These are phyloP conservation scores for Pneumocystis murina DNA, from an alignment of 1,139 yeast species.

Conservation along the genomic window DNA sequence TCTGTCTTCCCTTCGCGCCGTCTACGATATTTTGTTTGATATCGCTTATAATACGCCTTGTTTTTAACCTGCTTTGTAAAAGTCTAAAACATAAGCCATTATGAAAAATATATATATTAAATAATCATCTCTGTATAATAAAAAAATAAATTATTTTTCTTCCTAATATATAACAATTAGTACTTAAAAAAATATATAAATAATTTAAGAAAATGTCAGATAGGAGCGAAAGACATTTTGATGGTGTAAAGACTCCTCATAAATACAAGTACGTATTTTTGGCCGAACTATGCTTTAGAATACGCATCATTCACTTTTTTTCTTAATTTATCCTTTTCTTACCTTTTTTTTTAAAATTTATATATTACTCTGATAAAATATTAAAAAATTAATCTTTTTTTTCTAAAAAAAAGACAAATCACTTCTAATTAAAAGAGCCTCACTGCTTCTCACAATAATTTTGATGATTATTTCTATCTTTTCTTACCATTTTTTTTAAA, in stretches of 20 bases:
- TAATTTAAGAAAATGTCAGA: background rate
- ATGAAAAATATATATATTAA: background rate
- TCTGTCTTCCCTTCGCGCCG: constrained; percentile 99
- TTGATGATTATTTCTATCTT: too few relatives aligned
- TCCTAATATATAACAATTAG: background rate
- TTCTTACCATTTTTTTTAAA: too few relatives aligned
- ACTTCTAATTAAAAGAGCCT: too few relatives aligned
- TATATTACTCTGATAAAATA: background rate
- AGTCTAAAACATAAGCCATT: constrained; percentile 29
- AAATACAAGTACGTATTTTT: background rate
- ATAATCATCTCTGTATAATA: background rate
- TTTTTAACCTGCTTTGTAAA: constrained; percentile 59
- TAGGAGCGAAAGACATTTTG: background rate
- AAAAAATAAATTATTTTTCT: background rate
- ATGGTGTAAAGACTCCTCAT: background rate
- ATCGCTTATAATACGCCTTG: constrained; percentile 97
- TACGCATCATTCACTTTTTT: background rate
- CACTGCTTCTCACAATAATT: too few relatives aligned
- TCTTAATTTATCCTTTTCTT: background rate
- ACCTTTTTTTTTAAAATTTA: background rate
- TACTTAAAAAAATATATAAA: background rate
- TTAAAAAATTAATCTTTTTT: background rate
- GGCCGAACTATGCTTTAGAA: background rate
- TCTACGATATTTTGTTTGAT: constrained; percentile 99
- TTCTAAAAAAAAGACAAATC: too few relatives aligned